A percentile compares a stretch with the other conserved stretches of the same genome.
phyloP scores from a whole-genome alignment of 1,284 basidiomycete genomes.

The Cutaneotrichosporon sp. region DNA sequence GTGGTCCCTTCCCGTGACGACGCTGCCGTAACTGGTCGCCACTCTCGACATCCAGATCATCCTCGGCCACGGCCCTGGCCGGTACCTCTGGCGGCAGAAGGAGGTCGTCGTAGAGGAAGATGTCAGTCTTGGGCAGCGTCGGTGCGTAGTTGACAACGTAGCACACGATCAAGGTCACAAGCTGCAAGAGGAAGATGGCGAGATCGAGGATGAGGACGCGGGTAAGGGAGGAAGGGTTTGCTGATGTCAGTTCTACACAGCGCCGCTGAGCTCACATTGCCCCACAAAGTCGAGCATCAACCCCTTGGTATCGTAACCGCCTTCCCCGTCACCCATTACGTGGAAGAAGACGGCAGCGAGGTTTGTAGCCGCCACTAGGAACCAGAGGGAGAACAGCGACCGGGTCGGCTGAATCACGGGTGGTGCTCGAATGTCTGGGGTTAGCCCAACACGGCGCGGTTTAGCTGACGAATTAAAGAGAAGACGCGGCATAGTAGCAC shows the following conservation, averaged over 20 bases:
- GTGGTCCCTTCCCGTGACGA: slow-evolving; percentile 24
- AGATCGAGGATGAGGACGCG: slow-evolving; percentile 45
- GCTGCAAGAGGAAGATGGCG: slow-evolving; percentile 40
- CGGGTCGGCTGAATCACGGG: slow-evolving; percentile 40
- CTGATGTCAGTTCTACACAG: slow-evolving; percentile 22
- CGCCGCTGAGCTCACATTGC: slow-evolving; percentile 34
- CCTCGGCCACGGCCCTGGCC: slow-evolving; percentile 2
- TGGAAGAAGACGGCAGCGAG: slow-evolving; percentile 39
- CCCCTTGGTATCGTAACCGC: slow-evolving; percentile 28
- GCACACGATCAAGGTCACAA: slow-evolving; percentile 38
- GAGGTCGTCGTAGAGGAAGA: slow-evolving; percentile 43
- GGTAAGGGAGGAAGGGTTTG: slow-evolving; percentile 35
- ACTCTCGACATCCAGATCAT: slow-evolving; percentile 23
- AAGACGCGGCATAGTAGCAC: slow-evolving; percentile 42
- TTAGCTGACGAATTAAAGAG: slow-evolving; percentile 34
- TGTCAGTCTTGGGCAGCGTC: slow-evolving; percentile 26
- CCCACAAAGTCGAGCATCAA: slow-evolving; percentile 50
- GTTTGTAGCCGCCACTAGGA: slow-evolving; percentile 38
- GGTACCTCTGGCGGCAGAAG: slow-evolving; percentile 35
- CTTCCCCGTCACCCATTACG: slow-evolving; percentile 9
- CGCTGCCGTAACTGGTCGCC: slow-evolving; percentile 25
- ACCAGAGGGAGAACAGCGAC: slow-evolving; percentile 35
- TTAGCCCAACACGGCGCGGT: neutral
- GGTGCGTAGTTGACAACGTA: slow-evolving; percentile 36
- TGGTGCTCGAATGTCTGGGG: slow-evolving; percentile 38